Percentiles rank a stretch among this genome's conserved stretches.
These are phyloP conservation scores for Oxytropis ochrocephala DNA, from an alignment of 306 rosid genomes.

Conservation along the genomic window DNA sequence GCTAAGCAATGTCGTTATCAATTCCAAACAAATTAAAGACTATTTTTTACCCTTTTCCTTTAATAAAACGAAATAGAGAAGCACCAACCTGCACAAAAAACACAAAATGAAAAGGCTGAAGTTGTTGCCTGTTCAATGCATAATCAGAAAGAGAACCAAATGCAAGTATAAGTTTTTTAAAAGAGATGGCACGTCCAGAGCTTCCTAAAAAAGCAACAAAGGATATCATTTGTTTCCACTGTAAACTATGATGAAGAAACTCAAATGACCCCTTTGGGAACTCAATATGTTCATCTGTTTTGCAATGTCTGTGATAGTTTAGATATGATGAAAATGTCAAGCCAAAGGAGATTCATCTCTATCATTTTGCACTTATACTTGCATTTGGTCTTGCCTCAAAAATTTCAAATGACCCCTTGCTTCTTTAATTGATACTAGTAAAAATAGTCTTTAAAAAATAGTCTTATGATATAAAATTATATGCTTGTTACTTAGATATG, in stretches of 20 bases:
- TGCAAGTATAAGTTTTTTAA: not conserved
- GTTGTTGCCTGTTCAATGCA: not conserved
- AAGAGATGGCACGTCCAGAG: not conserved
- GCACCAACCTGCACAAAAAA: conserved; percentile 77
- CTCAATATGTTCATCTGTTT: no score
- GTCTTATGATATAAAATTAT: no score
- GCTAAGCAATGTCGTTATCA: conserved; percentile 8
- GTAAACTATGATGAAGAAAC: not conserved
- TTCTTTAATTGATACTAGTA: no score
- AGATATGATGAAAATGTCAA: no score
- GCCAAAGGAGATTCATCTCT: no score
- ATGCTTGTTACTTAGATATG: no score
- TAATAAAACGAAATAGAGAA: conserved; percentile 67
- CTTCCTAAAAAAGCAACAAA: not conserved
- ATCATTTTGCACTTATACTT: no score
- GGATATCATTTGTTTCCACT: conserved; percentile 6
- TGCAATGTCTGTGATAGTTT: no score
- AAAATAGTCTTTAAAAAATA: no score
- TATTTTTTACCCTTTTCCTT: conserved; percentile 69
- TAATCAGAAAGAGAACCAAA: conserved; percentile 12
- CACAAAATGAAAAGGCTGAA: conserved; percentile 8
- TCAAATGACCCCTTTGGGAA: no score
- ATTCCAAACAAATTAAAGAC: not conserved
- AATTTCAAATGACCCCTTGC: no score
- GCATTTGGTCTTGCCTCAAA: no score